Percentiles rank a stretch among this genome's conserved stretches.
These are phyloP conservation scores for Teunomyces lycoperdinae DNA, from an alignment of 805 yeast species.

Conservation along the genomic window DNA sequence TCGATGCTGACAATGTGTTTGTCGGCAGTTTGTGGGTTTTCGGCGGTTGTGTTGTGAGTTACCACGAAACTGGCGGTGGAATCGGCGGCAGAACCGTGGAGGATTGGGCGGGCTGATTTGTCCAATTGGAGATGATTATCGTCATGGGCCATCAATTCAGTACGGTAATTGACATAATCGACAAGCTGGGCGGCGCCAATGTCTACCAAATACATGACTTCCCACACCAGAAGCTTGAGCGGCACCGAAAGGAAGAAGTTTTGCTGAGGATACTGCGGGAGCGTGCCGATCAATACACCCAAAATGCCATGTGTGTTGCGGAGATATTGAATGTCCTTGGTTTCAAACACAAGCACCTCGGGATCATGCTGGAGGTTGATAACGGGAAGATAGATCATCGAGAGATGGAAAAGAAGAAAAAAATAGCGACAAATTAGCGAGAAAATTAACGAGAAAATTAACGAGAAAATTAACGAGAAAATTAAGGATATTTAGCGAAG, in stretches of 20 bases:
- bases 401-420: background rate
- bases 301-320: slow-evolving; percentile 58
- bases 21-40: background rate
- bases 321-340: slow-evolving; percentile 50
- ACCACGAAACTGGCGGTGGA: slow-evolving; percentile 5
- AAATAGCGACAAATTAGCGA: too few relatives aligned
- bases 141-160: background rate
- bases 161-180: slow-evolving; percentile 29
- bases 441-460: background rate
- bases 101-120: background rate
- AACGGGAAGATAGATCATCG: slow-evolving; percentile 16
- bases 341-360: slow-evolving; percentile 55
- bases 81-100: background rate
- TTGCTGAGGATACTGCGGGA: slow-evolving; percentile 92
- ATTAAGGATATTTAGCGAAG: too few relatives aligned
- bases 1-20: background rate
- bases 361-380: slow-evolving; percentile 10
- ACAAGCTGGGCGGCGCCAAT: slow-evolving; percentile 42
- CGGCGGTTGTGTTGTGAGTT: slow-evolving; percentile 4
- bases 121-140: background rate
- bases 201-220: slow-evolving; percentile 61
- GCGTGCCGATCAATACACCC: slow-evolving; percentile 79
- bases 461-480: background rate
- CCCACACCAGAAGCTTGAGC: slow-evolving; percentile 68
- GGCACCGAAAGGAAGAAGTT: slow-evolving; percentile 86